Conservation (phyloP, 257 asterid genomes). For the Solanum microdontum region DNA sequence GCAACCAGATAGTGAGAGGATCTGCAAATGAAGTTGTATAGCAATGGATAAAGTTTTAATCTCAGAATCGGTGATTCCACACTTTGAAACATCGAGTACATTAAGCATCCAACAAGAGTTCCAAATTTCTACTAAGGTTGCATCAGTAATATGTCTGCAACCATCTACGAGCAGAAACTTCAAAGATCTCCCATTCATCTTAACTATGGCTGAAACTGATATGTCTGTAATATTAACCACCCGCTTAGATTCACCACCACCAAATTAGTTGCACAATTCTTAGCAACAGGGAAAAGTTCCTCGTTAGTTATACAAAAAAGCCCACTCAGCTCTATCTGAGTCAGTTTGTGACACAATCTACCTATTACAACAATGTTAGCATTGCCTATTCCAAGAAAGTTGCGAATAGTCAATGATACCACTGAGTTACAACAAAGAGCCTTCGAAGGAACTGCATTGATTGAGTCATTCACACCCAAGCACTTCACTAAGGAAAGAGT, state of each 20-base stretch:
- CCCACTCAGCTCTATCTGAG: slow-evolving; percentile 36
- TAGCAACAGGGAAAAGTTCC: slow-evolving; percentile 48
- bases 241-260: slow-evolving; percentile 49
- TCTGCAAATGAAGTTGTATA: slow-evolving; percentile 33
- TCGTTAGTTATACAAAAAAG: slow-evolving; percentile 39
- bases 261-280: slow-evolving; percentile 40
- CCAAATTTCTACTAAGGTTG: slow-evolving; percentile 43
- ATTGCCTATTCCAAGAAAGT: slow-evolving; percentile 51
- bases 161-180: slow-evolving; percentile 45
- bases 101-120: slow-evolving; percentile 35
- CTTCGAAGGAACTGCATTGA: slow-evolving; percentile 16
- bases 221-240: slow-evolving; percentile 53
- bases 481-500: slow-evolving; percentile 54
- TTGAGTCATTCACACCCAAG: slow-evolving; percentile 39
- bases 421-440: slow-evolving; percentile 30
- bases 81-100: slow-evolving; percentile 54
- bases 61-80: slow-evolving; percentile 45
- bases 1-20: slow-evolving; percentile 52
- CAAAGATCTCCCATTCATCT: slow-evolving; percentile 47
- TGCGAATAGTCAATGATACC: slow-evolving; percentile 35
- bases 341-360: slow-evolving; percentile 40
- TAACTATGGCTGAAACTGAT: slow-evolving; percentile 30
- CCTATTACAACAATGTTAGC: slow-evolving; percentile 35
- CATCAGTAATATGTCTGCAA: slow-evolving; percentile 41
- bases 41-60: slow-evolving; percentile 41